These are phyloP conservation scores for Pseudotulostoma volvatum DNA, from an alignment of 495 filamentous ascomycete genomes.

Conservation along the genomic window DNA sequence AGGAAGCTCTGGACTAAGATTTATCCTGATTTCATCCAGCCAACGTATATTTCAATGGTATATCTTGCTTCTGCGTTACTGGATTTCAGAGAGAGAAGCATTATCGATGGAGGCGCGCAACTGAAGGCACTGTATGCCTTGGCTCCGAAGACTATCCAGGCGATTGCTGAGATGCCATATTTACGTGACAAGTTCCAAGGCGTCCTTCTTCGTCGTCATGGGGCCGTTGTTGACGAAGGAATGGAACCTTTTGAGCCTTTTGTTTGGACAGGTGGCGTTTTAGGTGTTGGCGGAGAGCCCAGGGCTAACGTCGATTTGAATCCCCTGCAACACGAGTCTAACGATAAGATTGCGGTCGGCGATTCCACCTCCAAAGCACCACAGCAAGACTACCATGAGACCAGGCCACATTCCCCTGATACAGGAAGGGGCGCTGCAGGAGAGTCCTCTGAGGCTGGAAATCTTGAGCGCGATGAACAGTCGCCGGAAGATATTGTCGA, in stretches of 20 bases:
- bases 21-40: constrained; percentile 27
- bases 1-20: constrained; percentile 21
- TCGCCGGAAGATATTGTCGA: not conserved
- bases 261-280: constrained; percentile 20
- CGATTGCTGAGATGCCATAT: constrained; percentile 37
- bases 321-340: not conserved
- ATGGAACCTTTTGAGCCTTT: constrained; percentile 4
- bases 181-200: constrained; percentile 27
- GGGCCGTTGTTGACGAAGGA: constrained; percentile 5
- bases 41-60: constrained; percentile 38
- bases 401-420: not conserved
- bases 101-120: constrained; percentile 13
- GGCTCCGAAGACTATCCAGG: constrained; percentile 35
- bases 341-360: not conserved
- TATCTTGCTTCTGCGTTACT: constrained; percentile 33
- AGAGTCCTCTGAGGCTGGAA: not conserved
- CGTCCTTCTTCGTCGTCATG: constrained; percentile 17
- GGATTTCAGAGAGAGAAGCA: constrained; percentile 23
- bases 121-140: constrained; percentile 18
- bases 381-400: not conserved
- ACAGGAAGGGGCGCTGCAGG: not conserved
- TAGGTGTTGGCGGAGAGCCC: constrained; percentile 11
- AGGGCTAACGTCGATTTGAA: not conserved
- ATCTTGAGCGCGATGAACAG: not conserved
- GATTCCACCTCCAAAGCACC: not conserved